These are phyloP conservation scores for Cutaneotrichosporon mucoides DNA, from an alignment of 1,284 basidiomycete species.

Conservation along the genomic window DNA sequence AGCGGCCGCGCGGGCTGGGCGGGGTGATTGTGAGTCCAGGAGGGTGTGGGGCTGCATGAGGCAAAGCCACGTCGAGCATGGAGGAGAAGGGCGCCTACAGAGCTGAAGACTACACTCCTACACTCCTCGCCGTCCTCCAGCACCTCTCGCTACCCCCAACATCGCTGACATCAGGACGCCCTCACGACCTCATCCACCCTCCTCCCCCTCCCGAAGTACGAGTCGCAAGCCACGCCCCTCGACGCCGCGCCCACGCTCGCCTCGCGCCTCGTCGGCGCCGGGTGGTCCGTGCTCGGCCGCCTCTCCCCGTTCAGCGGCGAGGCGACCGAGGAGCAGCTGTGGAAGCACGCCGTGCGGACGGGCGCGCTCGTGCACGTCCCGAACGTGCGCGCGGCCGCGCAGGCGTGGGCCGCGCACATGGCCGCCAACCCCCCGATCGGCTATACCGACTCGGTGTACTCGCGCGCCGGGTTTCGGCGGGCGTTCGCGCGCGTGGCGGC, in stretches of 20 bases:
- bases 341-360: slow-evolving; percentile 59
- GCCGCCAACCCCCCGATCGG: slow-evolving; percentile 52
- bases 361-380: slow-evolving; percentile 66
- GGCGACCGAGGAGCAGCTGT: slow-evolving; percentile 58
- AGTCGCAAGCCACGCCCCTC: slow-evolving; percentile 60
- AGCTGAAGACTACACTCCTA: background rate
- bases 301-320: slow-evolving; percentile 56
- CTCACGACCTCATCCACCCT: slow-evolving; percentile 44
- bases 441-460: slow-evolving; percentile 63
- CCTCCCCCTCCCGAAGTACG: slow-evolving; percentile 58
- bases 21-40: slow-evolving; percentile 68
- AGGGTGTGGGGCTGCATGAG: too few relatives aligned
- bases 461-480: slow-evolving; percentile 59
- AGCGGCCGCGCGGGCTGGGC: slow-evolving; percentile 71
- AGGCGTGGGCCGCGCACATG: background rate
- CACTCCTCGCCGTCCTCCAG: too few relatives aligned
- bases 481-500: slow-evolving; percentile 54
- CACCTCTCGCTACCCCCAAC: background rate
- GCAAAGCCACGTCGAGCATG: too few relatives aligned
- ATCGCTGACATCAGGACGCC: slow-evolving; percentile 22
- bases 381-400: slow-evolving; percentile 51
- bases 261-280: slow-evolving; percentile 66
- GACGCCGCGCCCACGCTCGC: slow-evolving; percentile 67
- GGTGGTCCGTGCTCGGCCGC: slow-evolving; percentile 66
- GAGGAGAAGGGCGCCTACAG: too few relatives aligned